Percentiles rank a stretch among this genome's conserved stretches.
These are phyloP conservation scores for Trichodelitschia bisporula DNA, from an alignment of 495 filamentous ascomycete genomes.

Conservation along the genomic window DNA sequence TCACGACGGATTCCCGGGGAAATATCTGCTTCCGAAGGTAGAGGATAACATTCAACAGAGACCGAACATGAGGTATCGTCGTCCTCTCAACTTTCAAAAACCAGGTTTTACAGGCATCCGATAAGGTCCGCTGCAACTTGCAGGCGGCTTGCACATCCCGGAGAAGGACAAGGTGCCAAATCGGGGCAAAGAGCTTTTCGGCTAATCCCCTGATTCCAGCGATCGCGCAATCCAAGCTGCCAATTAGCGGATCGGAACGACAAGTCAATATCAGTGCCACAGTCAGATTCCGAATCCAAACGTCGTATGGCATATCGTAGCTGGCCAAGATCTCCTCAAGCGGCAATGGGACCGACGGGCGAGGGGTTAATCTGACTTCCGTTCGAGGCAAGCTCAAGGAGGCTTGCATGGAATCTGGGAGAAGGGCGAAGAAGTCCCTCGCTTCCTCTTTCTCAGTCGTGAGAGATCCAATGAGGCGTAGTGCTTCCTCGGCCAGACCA, in stretches of 20 bases:
- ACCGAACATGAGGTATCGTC: constrained; percentile 20
- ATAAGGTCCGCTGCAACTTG: constrained; percentile 22
- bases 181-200: constrained; percentile 11
- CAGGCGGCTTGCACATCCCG: constrained; percentile 27
- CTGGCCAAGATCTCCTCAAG: too few species aligned
- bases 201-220: constrained; percentile 8
- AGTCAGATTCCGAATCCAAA: constrained; percentile 42
- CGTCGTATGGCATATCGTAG: constrained; percentile 1
- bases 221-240: constrained; percentile 7
- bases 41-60: constrained; percentile 59
- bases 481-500: constrained; percentile 51
- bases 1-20: constrained; percentile 49
- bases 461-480: constrained; percentile 43
- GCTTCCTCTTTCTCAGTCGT: constrained; percentile 10
- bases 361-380: too few species aligned
- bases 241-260: constrained; percentile 32
- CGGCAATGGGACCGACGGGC: too few species aligned
- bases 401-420: constrained; percentile 4
- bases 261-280: constrained; percentile 34
- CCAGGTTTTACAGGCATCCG: constrained; percentile 24
- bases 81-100: constrained; percentile 17
- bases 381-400: constrained; percentile 4
- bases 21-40: constrained; percentile 65
- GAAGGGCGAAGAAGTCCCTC: constrained; percentile 6
- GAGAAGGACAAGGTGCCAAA: constrained; percentile 47